These are phyloP conservation scores for Trypanosomatidae sp. DNA, from an alignment of 208 protist genomes.

Conservation along the genomic window DNA sequence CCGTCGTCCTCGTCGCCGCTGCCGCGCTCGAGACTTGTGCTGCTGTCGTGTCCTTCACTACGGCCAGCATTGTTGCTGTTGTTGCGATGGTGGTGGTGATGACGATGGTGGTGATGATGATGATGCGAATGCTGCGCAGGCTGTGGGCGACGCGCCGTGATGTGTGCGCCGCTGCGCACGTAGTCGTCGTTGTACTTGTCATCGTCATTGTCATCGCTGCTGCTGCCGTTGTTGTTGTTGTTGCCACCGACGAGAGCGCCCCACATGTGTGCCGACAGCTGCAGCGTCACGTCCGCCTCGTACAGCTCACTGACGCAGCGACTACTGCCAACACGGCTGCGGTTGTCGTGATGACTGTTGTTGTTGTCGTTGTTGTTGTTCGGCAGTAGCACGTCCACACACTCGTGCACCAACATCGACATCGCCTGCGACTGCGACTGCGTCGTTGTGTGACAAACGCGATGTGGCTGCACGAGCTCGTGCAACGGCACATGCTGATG, in stretches of 20 bases:
- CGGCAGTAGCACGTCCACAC: background rate
- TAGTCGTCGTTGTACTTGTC: background rate
- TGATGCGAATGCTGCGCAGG: background rate
- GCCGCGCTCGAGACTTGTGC: too few species aligned
- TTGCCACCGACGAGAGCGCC: background rate
- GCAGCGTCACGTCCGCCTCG: too few species aligned
- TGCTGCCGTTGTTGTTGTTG: too few species aligned
- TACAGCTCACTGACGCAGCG: too few species aligned
- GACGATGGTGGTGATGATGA: background rate
- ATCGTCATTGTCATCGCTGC: background rate
- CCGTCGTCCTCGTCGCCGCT: background rate
- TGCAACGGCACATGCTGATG: slow-evolving; percentile 1
- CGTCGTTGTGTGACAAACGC: background rate
- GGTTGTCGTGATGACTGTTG: background rate
- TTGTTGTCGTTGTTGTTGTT: background rate
- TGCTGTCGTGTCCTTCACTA: too few species aligned
- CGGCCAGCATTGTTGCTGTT: background rate
- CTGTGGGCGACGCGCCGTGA: background rate
- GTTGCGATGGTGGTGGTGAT: background rate
- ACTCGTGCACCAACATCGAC: too few species aligned
- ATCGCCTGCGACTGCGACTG: background rate
- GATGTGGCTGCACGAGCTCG: background rate
- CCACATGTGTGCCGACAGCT: too few species aligned
- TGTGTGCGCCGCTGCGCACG: background rate
- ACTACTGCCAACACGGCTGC: background rate